phyloP scores from a whole-genome alignment of 805 yeast species.

The Schwanniomyces sp. region DNA sequence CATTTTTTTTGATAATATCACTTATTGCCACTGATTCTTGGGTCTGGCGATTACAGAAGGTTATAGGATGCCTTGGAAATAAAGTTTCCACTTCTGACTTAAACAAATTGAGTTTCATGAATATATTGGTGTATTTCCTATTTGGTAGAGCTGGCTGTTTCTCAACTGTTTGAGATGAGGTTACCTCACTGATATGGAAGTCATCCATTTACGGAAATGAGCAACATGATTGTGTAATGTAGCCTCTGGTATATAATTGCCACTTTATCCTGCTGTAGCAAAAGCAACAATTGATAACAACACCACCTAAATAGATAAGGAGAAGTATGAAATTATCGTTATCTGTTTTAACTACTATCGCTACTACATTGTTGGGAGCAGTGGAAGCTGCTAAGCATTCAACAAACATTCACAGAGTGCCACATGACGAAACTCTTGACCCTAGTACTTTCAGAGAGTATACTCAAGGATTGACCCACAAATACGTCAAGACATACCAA shows the following conservation, averaged over 20 bases:
- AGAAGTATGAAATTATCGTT: constrained; percentile 30
- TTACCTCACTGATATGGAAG: background rate
- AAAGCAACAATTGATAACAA: background rate
- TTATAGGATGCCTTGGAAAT: constrained; percentile 23
- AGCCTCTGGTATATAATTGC: constrained; percentile 3
- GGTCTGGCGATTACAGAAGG: constrained; percentile 11
- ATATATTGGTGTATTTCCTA: background rate
- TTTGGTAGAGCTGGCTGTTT: background rate
- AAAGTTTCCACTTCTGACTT: constrained; percentile 24
- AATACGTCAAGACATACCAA: constrained; percentile 55
- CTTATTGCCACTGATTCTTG: constrained; percentile 16
- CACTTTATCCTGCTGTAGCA: constrained; percentile 3
- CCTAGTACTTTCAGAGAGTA: constrained; percentile 53
- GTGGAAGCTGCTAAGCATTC: constrained; percentile 54
- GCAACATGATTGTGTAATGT: constrained; percentile 6
- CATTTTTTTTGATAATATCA: constrained; percentile 33
- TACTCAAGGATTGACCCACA: constrained; percentile 57
- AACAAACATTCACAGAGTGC: constrained; percentile 58
- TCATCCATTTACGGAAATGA: constrained; percentile 1
- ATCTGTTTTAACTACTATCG: constrained; percentile 43
- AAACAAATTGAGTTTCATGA: constrained; percentile 11
- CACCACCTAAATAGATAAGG: background rate
- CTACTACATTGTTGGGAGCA: constrained; percentile 36
- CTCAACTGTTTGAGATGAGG: background rate
- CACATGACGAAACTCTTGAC: constrained; percentile 55